Percentiles rank a stretch among this genome's conserved stretches.
These are phyloP conservation scores for Echria macrotheca DNA, from an alignment of 495 filamentous ascomycete species.

Conservation along the genomic window DNA sequence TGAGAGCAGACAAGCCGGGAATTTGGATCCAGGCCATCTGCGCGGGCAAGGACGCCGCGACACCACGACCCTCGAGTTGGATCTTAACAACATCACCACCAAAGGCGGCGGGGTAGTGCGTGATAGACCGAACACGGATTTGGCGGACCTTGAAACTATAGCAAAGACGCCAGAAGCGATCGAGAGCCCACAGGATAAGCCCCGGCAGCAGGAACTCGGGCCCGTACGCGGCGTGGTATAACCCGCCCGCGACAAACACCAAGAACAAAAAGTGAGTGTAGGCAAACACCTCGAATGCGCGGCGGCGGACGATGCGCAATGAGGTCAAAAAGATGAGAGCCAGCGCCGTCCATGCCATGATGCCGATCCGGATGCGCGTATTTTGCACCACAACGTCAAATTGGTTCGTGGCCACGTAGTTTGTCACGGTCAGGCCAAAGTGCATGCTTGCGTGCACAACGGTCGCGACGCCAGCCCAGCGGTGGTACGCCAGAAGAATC, in stretches of 20 bases:
- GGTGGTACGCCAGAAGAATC: conserved; percentile 8
- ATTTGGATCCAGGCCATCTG: conserved; percentile 8
- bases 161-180: neutral
- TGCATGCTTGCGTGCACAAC: conserved; percentile 3
- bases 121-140: neutral
- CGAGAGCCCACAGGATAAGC: neutral
- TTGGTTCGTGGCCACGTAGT: neutral
- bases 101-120: conserved; percentile 3
- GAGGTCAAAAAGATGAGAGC: conserved; percentile 2
- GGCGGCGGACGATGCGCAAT: conserved; percentile 3
- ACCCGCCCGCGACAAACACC: conserved; percentile 1
- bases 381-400: conserved; percentile 1
- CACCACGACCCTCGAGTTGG: neutral
- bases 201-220: conserved; percentile 7
- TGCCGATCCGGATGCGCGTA: conserved; percentile 1
- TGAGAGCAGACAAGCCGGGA: neutral
- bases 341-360: conserved; percentile 6
- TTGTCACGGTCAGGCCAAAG: conserved; percentile 3
- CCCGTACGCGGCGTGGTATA: conserved; percentile 3
- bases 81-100: conserved; percentile 1
- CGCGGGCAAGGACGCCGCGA: neutral
- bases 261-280: conserved; percentile 4
- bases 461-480: conserved; percentile 10
- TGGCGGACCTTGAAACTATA: neutral
- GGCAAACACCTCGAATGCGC: conserved; percentile 5